Percentiles rank a stretch among this genome's conserved stretches.
phyloP scores from a whole-genome alignment of 495 filamentous ascomycete genomes.

The Neurospora pannonica region DNA sequence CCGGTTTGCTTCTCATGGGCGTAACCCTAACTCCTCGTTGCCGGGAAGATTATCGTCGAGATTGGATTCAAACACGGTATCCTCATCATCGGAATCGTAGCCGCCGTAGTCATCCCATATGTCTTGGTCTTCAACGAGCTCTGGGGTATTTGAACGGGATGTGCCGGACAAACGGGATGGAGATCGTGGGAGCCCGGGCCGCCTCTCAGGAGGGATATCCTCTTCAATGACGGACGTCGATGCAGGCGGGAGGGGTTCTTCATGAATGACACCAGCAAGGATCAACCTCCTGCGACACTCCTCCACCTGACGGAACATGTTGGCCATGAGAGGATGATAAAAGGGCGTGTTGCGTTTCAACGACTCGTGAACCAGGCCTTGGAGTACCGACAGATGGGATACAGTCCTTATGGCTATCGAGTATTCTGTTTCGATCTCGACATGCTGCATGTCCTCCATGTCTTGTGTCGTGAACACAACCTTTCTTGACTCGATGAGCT shows the following conservation, averaged over 20 bases:
- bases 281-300: neutral
- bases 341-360: neutral
- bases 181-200: neutral
- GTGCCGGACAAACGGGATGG: neutral
- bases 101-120: neutral
- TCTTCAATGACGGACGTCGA: neutral
- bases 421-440: neutral
- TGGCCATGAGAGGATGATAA: neutral
- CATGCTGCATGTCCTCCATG: neutral
- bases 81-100: neutral
- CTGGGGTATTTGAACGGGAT: neutral
- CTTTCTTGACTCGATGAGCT: neutral
- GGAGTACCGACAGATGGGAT: neutral
- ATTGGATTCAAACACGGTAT: neutral
- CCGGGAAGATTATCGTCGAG: neutral
- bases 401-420: neutral
- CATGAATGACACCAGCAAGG: neutral
- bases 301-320: neutral
- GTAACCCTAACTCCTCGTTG: neutral
- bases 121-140: neutral
- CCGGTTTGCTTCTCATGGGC: neutral
- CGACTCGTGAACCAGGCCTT: neutral
- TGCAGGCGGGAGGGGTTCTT: neutral
- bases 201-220: neutral
- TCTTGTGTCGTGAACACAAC: neutral